Evolutionary conservation across 805 yeast species (phyloP), one percentile per base, ranked within the genome.

Genomic region (Myxozyma melibiosi): DNA sequence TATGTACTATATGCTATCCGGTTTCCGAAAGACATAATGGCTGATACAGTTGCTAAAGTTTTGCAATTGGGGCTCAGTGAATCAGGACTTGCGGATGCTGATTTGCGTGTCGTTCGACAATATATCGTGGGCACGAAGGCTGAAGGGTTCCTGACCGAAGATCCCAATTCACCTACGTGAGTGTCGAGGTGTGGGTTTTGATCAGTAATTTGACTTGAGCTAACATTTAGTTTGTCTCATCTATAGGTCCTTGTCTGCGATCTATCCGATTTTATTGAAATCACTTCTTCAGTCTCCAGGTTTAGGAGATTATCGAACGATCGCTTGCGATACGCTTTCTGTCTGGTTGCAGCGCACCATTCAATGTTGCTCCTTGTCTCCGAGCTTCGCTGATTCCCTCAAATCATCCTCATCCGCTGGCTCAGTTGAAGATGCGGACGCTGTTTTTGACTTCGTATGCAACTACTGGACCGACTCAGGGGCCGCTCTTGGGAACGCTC

Each of bases 381-480:
- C 34, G 25, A 30, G 18, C 48, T 55, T 14, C 53, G 49, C 13
- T 65, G 61, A 35, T 11, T 28, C 16, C 33, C 42, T 54, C 3
- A 13, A 30, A 4, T 33, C 33, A 5, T 37, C 22, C 42, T 20
- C 14, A 33, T 9, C 25, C 9, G 27, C 46, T 3, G 45, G 24
- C 3, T 40, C 52, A 2, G 46, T 33, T 11, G 25, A 35, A 9
- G 68, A 65, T 24, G 59, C 64, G 16, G 60, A 66, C 46, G 25
- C 27, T 4, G 57, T 72, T 7, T 70, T 72, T 44, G 61, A 62
- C 37, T 86, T 80, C 68, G 77, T 86, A 13, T 71, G 85, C 37
- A 90, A 84, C 62, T 84, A 80, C 68, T 84, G 90, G 84, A 82
- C 81, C 51, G 88, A 84, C 49, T 80, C 88, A 1, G 84, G 86